Base-by-base conservation (phyloP, 176 grass and related monocot genomes). In the Rhynchospora pubera region DNA sequence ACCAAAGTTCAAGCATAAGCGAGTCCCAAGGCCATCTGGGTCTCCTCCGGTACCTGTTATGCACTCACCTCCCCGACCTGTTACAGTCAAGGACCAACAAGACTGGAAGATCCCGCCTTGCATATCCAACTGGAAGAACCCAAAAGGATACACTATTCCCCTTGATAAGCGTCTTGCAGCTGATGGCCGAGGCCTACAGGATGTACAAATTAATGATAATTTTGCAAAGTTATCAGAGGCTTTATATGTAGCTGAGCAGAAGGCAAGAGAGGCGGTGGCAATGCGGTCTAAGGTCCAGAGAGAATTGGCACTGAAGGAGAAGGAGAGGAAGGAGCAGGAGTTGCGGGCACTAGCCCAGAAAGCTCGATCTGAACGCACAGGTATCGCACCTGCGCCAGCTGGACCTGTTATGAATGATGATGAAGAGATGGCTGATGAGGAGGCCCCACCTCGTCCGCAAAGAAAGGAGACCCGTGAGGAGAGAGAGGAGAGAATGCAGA, bases 101-200 rank as follows among this genome's bases (percentile, higher is more conserved):
- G 94, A 97, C 72, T 97, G 94, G 94, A 97, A 97, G 92, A 97
- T 97, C 22, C 95, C 95, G 5, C 95, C 95, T 28, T 97, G 95
- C 64, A 97, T 97, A 26, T 97, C 95, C n/a, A 97, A 97, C 67
- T 97, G 95, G 95, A 97, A 97, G 79, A 97, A 97, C 24, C 95
- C 95, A 10, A 97, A 97, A 88, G 95, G 95, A 58, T 97, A 97
- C 65, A 97, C 95, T 2, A 97, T 97, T 69, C 95, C 94, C 11
- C 89, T 97, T 59, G 95, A 97, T 67, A 97, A 97, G 79, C 84
- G 95, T 83, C 51, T 97, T 82, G 95, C 95, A 30, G 95, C 95
- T 61, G 95, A 97, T 24, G 95, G 95, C 2, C 88, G 95, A 48
- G 95, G 92, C 22, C 85, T 97, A 78, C 95, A 97, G 78, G 95